Conservation (phyloP, 2,329 filamentous ascomycete genomes). For the Thielaviopsis ethacetica region DNA sequence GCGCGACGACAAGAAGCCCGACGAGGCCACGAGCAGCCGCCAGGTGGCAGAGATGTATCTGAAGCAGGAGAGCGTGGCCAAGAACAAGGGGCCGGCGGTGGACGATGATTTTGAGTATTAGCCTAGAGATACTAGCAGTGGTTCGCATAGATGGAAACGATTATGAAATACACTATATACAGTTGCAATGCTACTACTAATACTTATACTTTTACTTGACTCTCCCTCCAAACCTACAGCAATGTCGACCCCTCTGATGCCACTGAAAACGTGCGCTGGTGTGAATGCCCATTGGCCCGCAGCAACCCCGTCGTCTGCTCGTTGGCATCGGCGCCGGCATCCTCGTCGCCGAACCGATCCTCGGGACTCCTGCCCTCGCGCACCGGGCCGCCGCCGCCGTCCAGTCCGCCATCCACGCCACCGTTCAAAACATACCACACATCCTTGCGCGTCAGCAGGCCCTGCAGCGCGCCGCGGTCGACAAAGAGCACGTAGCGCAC, state of each 20-base stretch:
- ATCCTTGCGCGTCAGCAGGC: slow-evolving; percentile 91
- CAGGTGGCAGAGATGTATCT: slow-evolving; percentile 95
- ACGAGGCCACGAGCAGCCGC: slow-evolving; percentile 67
- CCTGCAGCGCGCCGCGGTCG: slow-evolving; percentile 65
- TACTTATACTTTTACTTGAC: not conserved
- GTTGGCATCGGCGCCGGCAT: slow-evolving; percentile 10
- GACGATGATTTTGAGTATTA: slow-evolving; percentile 99
- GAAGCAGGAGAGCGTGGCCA: slow-evolving; percentile 79
- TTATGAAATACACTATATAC: not conserved
- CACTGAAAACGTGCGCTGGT: slow-evolving; percentile 4
- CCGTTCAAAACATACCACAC: slow-evolving; percentile 82
- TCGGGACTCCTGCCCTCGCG: not conserved
- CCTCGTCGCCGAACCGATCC: slow-evolving; percentile 6
- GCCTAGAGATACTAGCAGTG: slow-evolving; percentile 1
- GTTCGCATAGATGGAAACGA: not conserved
- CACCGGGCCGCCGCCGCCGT: not conserved
- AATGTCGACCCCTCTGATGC: slow-evolving; percentile 13
- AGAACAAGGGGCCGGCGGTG: slow-evolving; percentile 69
- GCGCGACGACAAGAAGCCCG: slow-evolving; percentile 89
- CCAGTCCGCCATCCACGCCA: not conserved
- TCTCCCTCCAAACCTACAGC: slow-evolving; percentile 4
- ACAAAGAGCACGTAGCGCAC: slow-evolving; percentile 79
- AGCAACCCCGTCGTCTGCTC: slow-evolving; percentile 12
- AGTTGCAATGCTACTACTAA: not conserved
- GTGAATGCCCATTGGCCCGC: not conserved